These are phyloP conservation scores for Xylaria sp. DNA, from an alignment of 2,329 filamentous ascomycete genomes.

Conservation along the genomic window DNA sequence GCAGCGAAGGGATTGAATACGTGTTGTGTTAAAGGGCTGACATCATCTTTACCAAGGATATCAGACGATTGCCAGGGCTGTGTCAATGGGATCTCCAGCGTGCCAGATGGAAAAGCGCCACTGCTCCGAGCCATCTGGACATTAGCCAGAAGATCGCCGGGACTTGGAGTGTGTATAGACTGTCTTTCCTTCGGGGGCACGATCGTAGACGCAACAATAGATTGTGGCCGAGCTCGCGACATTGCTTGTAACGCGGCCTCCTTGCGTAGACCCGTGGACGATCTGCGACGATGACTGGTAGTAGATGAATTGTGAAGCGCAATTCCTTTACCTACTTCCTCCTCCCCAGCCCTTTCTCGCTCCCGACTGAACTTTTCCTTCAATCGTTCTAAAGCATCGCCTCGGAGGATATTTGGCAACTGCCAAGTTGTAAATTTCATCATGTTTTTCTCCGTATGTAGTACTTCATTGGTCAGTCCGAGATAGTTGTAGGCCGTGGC, in stretches of 20 bases:
- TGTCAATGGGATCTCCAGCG: slow-evolving; percentile 44
- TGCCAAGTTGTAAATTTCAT: slow-evolving; percentile 92
- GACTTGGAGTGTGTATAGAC: slow-evolving; percentile 65
- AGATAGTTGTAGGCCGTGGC: slow-evolving; percentile 95
- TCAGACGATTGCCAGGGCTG: slow-evolving; percentile 47
- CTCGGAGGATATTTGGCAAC: slow-evolving; percentile 88
- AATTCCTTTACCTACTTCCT: slow-evolving; percentile 90
- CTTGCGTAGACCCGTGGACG: slow-evolving; percentile 79
- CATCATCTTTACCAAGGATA: slow-evolving; percentile 50
- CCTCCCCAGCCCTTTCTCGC: slow-evolving; percentile 80
- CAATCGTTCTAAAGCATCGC: slow-evolving; percentile 80
- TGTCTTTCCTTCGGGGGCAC: slow-evolving; percentile 55
- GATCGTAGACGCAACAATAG: slow-evolving; percentile 55
- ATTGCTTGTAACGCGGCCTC: slow-evolving; percentile 80
- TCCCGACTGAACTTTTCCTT: slow-evolving; percentile 94
- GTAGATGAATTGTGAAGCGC: slow-evolving; percentile 85
- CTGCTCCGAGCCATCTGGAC: slow-evolving; percentile 74
- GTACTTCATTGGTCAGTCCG: slow-evolving; percentile 87
- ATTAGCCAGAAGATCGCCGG: slow-evolving; percentile 83
- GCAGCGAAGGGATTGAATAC: slow-evolving; percentile 67
- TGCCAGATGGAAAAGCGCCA: slow-evolving; percentile 56
- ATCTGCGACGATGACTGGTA: slow-evolving; percentile 72
- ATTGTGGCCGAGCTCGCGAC: slow-evolving; percentile 59
- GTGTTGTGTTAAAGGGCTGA: slow-evolving; percentile 61
- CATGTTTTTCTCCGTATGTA: slow-evolving; percentile 94